Base-by-base conservation (phyloP, 768 basidiomycete species). In the Psilocybe cubensis region DNA sequence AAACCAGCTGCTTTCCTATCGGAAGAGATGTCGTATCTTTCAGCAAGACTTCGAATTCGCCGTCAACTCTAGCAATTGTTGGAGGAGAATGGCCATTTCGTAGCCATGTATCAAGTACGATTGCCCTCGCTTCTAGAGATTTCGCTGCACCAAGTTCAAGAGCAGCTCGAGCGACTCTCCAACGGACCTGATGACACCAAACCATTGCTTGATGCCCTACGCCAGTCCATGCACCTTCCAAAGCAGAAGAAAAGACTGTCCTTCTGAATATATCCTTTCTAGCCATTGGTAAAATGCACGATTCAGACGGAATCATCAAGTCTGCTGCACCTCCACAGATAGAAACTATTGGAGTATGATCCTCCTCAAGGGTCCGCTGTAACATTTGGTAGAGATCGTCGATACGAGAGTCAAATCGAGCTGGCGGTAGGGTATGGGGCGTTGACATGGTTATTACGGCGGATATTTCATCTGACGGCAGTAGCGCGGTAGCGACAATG, bases 101-200 rank as follows among this genome's bases (percentile, higher is more conserved):
- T 47, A 94, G 70, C 92, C 92, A 93, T 47, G 67, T 76, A 60
- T 88, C 86, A 18, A 94, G 71, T 11, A 83, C 63, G 4, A 56
- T 60, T 0, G 64, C 74, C 27, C 75, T 74, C 1, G 71, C 72
- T 3, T 45, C 61, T 3, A 63, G 40, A 1, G 66, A 68, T 24
- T 49, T 45, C 0, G 72, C 62, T n/a, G 60, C 66, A 2, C 81
- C 82, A 10, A 91, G 74, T 64, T 93, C 91, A 5, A 98, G 73
- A 23, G 87, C 87, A 18, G 87, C 84, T 51, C 92, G 80, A 14
- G 95, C 95, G 29, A 96, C 78, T 21, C 87, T 83, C 90, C 89
- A 93, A 38, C 97, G 88, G 9, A 98, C 88, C 73, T 99, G 97
- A 72, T 98, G 93, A 68, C 97, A 98, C 97, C 97, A 99, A 3